Evolutionary conservation across 495 filamentous ascomycete species (phyloP).

Genomic region (Astrocystis sublimbata): DNA sequence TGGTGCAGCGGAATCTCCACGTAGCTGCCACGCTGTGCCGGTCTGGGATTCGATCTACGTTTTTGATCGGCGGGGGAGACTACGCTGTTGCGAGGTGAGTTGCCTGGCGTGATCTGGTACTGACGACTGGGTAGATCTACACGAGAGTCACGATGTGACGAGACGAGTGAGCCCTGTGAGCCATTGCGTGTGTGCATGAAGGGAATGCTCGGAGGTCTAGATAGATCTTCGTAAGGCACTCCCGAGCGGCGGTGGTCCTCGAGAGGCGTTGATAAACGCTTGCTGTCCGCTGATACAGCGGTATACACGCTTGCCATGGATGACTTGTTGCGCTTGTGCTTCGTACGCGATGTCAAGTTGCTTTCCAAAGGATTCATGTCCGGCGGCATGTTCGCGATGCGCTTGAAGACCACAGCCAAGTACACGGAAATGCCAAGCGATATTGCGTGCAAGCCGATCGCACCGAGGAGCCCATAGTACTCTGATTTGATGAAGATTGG

Average conservation of each 20-base stretch:
- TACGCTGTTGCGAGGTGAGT: slow-evolving; percentile 48
- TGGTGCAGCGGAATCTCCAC: slow-evolving; percentile 42
- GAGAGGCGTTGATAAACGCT: slow-evolving; percentile 49
- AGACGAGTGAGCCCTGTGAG: slow-evolving; percentile 53
- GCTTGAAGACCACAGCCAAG: slow-evolving; percentile 72
- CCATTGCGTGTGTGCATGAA: slow-evolving; percentile 72
- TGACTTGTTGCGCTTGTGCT: slow-evolving; percentile 72
- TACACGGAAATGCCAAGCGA: slow-evolving; percentile 70
- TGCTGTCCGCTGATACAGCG: slow-evolving; percentile 55
- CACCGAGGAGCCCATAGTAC: slow-evolving; percentile 62
- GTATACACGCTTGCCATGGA: slow-evolving; percentile 57
- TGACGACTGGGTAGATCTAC: slow-evolving; percentile 52
- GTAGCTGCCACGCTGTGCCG: slow-evolving; percentile 38
- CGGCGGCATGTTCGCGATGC: slow-evolving; percentile 76
- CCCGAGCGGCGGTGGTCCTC: slow-evolving; percentile 52
- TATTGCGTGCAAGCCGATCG: slow-evolving; percentile 66
- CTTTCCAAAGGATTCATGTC: slow-evolving; percentile 92
- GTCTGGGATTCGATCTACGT: slow-evolving; percentile 40
- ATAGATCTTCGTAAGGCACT: slow-evolving; percentile 54
- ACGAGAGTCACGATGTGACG: slow-evolving; percentile 51
- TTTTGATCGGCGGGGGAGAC: slow-evolving; percentile 40
- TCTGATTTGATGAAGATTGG: slow-evolving; percentile 59
- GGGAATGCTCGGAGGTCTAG: slow-evolving; percentile 61
- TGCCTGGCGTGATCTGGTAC: slow-evolving; percentile 47
- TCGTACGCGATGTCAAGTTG: slow-evolving; percentile 70